These are phyloP conservation scores for Malbranchea zuffiana DNA, from an alignment of 2,329 filamentous ascomycete genomes.

Conservation along the genomic window DNA sequence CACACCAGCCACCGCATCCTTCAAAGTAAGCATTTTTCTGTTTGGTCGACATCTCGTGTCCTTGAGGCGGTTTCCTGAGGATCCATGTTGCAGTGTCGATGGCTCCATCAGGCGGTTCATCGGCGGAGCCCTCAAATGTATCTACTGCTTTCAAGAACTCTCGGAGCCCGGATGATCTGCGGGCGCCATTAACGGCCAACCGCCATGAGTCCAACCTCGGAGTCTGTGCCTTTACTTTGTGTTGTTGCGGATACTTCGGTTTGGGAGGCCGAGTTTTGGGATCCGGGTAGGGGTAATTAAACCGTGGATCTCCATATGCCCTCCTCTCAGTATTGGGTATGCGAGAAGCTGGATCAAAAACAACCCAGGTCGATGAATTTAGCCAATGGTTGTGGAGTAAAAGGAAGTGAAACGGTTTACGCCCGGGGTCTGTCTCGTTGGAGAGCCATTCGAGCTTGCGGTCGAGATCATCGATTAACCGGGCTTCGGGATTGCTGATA, in stretches of 20 bases:
- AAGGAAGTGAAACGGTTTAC: slow-evolving; percentile 31
- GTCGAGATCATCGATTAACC: slow-evolving; percentile 26
- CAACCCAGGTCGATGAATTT: slow-evolving; percentile 31
- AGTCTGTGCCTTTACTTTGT: slow-evolving; percentile 17
- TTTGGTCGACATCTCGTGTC: slow-evolving; percentile 25
- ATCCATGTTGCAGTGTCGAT: slow-evolving; percentile 34
- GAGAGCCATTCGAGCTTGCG: slow-evolving; percentile 31
- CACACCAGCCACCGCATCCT: slow-evolving; percentile 31
- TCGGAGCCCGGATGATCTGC: slow-evolving; percentile 22
- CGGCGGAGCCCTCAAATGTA: slow-evolving; percentile 27
- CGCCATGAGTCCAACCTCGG: slow-evolving; percentile 33
- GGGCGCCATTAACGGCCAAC: slow-evolving; percentile 26
- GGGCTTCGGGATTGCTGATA: slow-evolving; percentile 28
- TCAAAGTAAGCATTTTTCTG: slow-evolving; percentile 32
- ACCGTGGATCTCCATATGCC: slow-evolving; percentile 27
- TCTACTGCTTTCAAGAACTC: slow-evolving; percentile 23
- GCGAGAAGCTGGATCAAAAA: slow-evolving; percentile 31
- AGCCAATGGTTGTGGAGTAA: slow-evolving; percentile 34
- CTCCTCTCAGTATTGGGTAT: slow-evolving; percentile 24
- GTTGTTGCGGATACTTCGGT: slow-evolving; percentile 21
- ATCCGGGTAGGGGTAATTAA: slow-evolving; percentile 23
- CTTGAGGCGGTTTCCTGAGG: slow-evolving; percentile 32
- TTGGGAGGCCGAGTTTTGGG: slow-evolving; percentile 14
- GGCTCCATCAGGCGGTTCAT: slow-evolving; percentile 29
- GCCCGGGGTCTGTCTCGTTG: slow-evolving; percentile 29